Base-by-base conservation (phyloP, 164 flowering plant species). In the Piper longum region DNA sequence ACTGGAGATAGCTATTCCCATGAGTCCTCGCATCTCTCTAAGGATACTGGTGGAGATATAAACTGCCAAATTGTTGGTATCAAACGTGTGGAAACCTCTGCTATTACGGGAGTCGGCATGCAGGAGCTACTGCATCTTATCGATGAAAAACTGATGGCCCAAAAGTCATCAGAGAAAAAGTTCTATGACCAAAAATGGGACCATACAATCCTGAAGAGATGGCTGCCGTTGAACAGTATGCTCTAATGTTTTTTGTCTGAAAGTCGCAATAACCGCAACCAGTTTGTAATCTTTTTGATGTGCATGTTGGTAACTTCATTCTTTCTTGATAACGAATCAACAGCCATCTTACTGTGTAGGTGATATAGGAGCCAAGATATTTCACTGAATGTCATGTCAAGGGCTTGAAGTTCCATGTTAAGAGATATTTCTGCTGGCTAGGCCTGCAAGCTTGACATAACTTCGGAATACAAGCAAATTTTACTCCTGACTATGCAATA, bases 31-130 rank as follows among this genome's bases (percentile, higher is more conserved):
- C 55, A 62, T 19, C 65, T 66, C 19, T 44, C 41, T 60, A 63
- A 41, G 52, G 19, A 59, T 54, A 48, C 16, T 57, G 66, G 41
- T 51, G 70, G 75, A 36, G 79, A 54, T 63, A 36, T 73, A 16
- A 64, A 62, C 18, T 58, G 67, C 63, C 72, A 69, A 62, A 44
- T 66, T 67, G 69, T 67, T 59, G 67, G 65, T 55, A 64, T 52
- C 59, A 80, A 87, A 7, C 80, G 75, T 70, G 77, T 90, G 52
- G 82, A 77, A 78, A 80, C 83, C 54, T 93, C 99, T 65, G 95
- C 95, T 3, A 57, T 81, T 9, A 83, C 70, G 62, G 91, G 96
- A 62, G 82, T 85, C 66, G 99, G 99, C 11, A 73, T 93, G 81
- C 89, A 85, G 69, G 89, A 93, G 78, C 69, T 93, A 74, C 79